phyloP scores from a whole-genome alignment of 2,329 filamentous ascomycete species.

The Aspergillus sp. region DNA sequence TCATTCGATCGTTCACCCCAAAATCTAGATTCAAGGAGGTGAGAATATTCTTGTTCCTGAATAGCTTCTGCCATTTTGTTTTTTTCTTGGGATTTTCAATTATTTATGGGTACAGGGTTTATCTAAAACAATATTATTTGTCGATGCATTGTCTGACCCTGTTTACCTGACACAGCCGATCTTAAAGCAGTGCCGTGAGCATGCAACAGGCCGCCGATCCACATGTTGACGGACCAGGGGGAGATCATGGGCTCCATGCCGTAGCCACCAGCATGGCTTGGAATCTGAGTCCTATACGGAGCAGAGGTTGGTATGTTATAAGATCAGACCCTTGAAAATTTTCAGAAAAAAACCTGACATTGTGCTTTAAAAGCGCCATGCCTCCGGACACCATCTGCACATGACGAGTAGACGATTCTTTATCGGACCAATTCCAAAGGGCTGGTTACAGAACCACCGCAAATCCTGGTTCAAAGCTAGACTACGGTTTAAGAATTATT shows the following conservation, averaged over 20 bases:
- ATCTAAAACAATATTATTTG: no score
- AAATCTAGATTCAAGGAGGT: slow-evolving; percentile 11
- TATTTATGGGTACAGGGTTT: no score
- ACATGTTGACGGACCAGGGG: slow-evolving; percentile 11
- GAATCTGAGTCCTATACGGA: slow-evolving; percentile 50
- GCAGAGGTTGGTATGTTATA: slow-evolving; percentile 45
- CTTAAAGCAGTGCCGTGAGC: slow-evolving; percentile 20
- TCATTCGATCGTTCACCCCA: slow-evolving; percentile 16
- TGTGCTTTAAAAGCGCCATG: slow-evolving; percentile 46
- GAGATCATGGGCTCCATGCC: slow-evolving; percentile 8
- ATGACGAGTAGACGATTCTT: slow-evolving; percentile 59
- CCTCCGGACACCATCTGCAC: slow-evolving; percentile 57
- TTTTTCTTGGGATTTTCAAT: no score
- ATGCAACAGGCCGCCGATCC: slow-evolving; percentile 13
- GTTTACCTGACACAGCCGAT: slow-evolving; percentile 1
- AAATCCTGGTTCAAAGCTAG: slow-evolving; percentile 57
- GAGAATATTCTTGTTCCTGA: background rate
- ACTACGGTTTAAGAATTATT: slow-evolving; percentile 41
- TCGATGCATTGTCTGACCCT: slow-evolving; percentile 2
- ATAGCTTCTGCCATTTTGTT: no score
- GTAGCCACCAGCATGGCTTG: slow-evolving; percentile 31
- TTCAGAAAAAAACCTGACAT: slow-evolving; percentile 1
- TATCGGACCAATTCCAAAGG: slow-evolving; percentile 61
- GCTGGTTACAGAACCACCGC: slow-evolving; percentile 59
- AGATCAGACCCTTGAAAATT: no score